Conservation (phyloP, 2,329 filamentous ascomycete genomes). For the Xenoacremonium recifei region DNA sequence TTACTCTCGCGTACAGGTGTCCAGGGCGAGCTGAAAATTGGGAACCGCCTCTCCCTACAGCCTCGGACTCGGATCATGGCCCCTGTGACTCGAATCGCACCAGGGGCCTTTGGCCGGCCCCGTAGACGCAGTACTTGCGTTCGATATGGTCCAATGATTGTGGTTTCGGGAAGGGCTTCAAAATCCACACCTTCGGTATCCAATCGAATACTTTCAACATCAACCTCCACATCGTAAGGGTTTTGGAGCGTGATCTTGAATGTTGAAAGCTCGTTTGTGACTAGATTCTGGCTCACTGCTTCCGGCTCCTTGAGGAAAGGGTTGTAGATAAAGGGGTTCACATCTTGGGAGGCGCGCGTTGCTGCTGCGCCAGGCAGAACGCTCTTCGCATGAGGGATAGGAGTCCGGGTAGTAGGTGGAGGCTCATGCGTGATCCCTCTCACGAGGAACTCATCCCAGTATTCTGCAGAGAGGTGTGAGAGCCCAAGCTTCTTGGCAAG, state of each 20-base stretch:
- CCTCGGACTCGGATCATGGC: conserved; percentile 78
- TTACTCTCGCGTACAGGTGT: conserved; percentile 67
- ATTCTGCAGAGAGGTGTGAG: conserved; percentile 70
- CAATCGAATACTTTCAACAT: conserved; percentile 78
- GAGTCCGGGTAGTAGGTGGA: conserved; percentile 55
- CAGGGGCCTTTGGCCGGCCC: conserved; percentile 65
- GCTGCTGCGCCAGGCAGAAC: conserved; percentile 50
- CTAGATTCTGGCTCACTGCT: conserved; percentile 65
- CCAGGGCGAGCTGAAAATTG: conserved; percentile 79
- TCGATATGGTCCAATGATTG: conserved; percentile 75
- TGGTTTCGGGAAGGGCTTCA: conserved; percentile 61
- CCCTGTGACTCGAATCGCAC: conserved; percentile 71
- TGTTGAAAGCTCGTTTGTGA: conserved; percentile 73
- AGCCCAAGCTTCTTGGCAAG: conserved; percentile 76
- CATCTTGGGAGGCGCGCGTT: conserved; percentile 55
- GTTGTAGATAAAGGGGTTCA: conserved; percentile 93
- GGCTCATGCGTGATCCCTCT: conserved; percentile 72
- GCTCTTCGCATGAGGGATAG: conserved; percentile 63
- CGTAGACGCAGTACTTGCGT: conserved; percentile 74
- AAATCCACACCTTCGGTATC: conserved; percentile 74
- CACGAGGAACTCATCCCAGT: conserved; percentile 96
- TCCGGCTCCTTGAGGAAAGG: conserved; percentile 75
- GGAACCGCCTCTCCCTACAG: conserved; percentile 79
- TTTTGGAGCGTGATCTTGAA: conserved; percentile 90
- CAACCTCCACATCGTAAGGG: conserved; percentile 88